A percentile compares a stretch with the other conserved stretches of the same genome.
These are phyloP conservation scores for Colletotrichum sp. DNA, from an alignment of 2,329 filamentous ascomycete genomes.

Conservation along the genomic window DNA sequence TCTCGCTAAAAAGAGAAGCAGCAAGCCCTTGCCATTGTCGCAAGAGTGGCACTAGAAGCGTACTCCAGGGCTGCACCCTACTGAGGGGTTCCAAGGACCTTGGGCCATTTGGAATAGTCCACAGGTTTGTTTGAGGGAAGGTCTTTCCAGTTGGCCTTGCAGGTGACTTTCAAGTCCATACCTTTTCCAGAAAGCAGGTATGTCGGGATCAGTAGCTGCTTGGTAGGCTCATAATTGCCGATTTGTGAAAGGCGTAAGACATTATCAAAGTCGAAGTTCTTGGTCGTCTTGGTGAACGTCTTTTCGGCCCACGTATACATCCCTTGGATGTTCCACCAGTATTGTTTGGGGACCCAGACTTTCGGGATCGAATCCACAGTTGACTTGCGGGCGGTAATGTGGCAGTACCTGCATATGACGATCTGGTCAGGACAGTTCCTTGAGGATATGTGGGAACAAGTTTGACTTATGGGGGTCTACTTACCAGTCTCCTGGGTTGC, in stretches of 20 bases:
- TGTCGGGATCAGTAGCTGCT: neutral
- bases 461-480: fast-evolving
- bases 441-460: fast-evolving
- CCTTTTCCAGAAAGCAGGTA: neutral
- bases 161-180: neutral
- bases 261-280: neutral
- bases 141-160: neutral
- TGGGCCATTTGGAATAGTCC: neutral
- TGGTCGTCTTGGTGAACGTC: neutral
- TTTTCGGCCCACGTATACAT: neutral
- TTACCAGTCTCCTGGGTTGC: too few species aligned
- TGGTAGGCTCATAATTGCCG: fast-evolving
- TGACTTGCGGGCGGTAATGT: too few species aligned
- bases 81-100: neutral
- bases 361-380: too few species aligned
- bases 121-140: fast-evolving
- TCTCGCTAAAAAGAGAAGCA: fast-evolving
- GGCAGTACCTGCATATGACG: too few species aligned
- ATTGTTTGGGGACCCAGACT: neutral
- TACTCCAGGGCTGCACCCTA: fast-evolving
- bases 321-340: neutral
- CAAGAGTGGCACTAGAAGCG: neutral
- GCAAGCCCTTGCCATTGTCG: neutral
- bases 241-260: neutral
- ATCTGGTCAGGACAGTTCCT: fast-evolving